Conservation (phyloP, 441 rosid genomes). For the Hura crepitans region DNA sequence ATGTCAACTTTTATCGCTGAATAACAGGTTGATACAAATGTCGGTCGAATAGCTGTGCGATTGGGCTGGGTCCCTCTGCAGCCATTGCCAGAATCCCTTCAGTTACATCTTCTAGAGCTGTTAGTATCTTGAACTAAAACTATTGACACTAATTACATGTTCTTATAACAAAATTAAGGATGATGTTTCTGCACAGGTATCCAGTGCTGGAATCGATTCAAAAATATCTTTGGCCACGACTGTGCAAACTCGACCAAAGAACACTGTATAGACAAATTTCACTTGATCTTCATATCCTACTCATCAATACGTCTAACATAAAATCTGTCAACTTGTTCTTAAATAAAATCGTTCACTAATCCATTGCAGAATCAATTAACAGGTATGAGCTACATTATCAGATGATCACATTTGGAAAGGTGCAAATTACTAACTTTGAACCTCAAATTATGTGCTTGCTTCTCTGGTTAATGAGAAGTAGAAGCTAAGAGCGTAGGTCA, state of each 20-base stretch:
- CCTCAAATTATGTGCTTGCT: conserved; percentile 4
- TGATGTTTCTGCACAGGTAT: conserved; percentile 48
- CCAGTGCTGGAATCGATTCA: conserved; percentile 90
- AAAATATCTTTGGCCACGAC: conserved; percentile 89
- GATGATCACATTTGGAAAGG: conserved; percentile 97
- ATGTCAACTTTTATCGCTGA: conserved; percentile 22
- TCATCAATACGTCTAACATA: conserved; percentile 1
- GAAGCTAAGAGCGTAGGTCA: conserved; percentile 12
- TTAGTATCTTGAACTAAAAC: conserved; percentile 35
- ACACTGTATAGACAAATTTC: conserved; percentile 58
- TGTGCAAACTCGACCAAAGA: conserved; percentile 87
- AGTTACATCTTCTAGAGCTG: conserved; percentile 90
- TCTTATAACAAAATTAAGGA: conserved; percentile 19
- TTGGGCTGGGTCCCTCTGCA: conserved; percentile 97
- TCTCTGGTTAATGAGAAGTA: conserved; percentile 12
- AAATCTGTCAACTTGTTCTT: conserved; percentile 9
- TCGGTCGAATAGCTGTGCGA: conserved; percentile 92
- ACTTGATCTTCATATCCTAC: conserved; percentile 15
- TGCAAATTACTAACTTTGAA: conserved; percentile 19
- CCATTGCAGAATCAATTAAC: conserved; percentile 28
- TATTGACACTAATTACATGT: not conserved
- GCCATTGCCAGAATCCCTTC: conserved; percentile 92
- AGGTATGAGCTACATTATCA: conserved; percentile 98
- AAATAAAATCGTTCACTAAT: conserved; percentile 21
- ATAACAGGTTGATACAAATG: conserved; percentile 90